Conservation (phyloP, 2,329 filamentous ascomycete genomes). For the Pseudogymnoascus sp. region DNA sequence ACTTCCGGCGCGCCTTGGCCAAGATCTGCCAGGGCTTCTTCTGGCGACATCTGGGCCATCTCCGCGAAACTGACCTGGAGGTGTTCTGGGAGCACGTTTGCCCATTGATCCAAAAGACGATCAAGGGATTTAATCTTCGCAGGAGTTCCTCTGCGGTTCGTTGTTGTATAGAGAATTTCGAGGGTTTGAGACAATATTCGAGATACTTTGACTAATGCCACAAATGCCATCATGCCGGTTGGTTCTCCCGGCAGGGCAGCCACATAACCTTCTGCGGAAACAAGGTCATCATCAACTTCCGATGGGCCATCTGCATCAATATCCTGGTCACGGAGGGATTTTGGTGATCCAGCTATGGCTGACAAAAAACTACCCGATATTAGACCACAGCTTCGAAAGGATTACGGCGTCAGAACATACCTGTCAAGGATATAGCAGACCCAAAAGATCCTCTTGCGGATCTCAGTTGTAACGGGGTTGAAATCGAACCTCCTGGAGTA, state of each 20-base stretch:
- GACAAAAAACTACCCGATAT: constrained; percentile 1
- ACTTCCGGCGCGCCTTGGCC: constrained; percentile 11
- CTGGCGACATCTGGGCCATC: neutral
- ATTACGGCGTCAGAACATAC: neutral
- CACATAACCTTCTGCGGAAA: constrained; percentile 13
- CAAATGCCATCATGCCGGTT: constrained; percentile 16
- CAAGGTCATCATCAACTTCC: constrained; percentile 16
- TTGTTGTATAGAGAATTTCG: constrained; percentile 16
- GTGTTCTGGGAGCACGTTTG: constrained; percentile 14
- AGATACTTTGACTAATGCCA: constrained; percentile 15
- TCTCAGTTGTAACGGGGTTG: constrained; percentile 13
- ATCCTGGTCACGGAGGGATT: constrained; percentile 16
- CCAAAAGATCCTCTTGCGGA: constrained; percentile 16
- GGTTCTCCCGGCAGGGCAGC: constrained; percentile 13
- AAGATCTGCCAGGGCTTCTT: constrained; percentile 6
- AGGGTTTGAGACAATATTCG: constrained; percentile 14
- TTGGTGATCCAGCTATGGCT: constrained; percentile 14
- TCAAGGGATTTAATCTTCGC: constrained; percentile 15
- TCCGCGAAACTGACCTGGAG: constrained; percentile 11
- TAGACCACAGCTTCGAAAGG: neutral
- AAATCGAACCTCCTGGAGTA: constrained; percentile 16
- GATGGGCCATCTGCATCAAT: constrained; percentile 10
- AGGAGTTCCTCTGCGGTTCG: constrained; percentile 13
- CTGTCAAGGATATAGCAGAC: constrained; percentile 17
- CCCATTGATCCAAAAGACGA: constrained; percentile 15